Conservation (phyloP, 257 asterid species). For the Apocynum venetum region DNA sequence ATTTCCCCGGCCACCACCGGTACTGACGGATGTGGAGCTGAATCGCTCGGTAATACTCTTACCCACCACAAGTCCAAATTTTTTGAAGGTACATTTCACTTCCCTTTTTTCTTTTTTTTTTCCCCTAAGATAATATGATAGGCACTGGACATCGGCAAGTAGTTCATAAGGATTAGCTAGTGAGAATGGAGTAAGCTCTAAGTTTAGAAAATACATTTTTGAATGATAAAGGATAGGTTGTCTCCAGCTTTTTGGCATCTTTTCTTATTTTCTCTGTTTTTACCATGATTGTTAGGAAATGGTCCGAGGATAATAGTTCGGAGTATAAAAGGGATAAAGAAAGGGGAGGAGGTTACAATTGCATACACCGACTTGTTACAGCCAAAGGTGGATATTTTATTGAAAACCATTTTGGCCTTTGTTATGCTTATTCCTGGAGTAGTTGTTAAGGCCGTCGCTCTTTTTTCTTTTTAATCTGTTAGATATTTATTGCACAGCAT, state of each 20-base stretch:
- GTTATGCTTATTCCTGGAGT: neutral
- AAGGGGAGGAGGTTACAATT: constrained; percentile 68
- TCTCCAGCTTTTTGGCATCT: neutral
- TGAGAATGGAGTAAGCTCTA: neutral
- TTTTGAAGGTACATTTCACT: constrained; percentile 7
- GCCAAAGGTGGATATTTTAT: constrained; percentile 48
- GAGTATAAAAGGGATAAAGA: constrained; percentile 51
- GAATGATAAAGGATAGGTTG: neutral
- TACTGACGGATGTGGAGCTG: constrained; percentile 4
- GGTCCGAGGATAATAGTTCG: constrained; percentile 67
- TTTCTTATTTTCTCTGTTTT: neutral
- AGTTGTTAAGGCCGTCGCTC: neutral
- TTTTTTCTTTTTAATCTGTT: neutral
- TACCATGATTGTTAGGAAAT: constrained; percentile 22
- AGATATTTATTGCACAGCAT: neutral
- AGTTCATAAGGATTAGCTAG: neutral
- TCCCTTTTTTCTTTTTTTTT: neutral
- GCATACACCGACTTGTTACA: constrained; percentile 77
- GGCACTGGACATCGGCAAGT: neutral
- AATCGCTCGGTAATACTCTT: neutral
- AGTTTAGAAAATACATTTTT: neutral
- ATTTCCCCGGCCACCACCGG: constrained; percentile 31
- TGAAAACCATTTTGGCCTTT: neutral
- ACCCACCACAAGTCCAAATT: neutral
- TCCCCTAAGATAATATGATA: neutral